Percentiles rank a stretch among this genome's conserved stretches.
These are phyloP conservation scores for Phylloporus rhodoxanthus DNA, from an alignment of 768 basidiomycete species.

Conservation along the genomic window DNA sequence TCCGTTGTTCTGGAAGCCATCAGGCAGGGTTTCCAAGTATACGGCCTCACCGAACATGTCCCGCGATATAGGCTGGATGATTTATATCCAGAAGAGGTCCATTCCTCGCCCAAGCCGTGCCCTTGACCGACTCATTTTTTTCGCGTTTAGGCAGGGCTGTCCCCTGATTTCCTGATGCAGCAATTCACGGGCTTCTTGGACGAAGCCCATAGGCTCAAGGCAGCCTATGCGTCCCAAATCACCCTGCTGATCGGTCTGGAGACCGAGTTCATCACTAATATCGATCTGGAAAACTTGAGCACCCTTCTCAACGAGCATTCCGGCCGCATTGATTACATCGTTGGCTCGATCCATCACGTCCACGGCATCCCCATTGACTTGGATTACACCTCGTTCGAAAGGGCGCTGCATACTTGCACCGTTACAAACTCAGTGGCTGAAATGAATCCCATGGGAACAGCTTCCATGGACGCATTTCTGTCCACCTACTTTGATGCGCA, in stretches of 20 bases:
- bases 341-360: conserved; percentile 93
- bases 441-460: conserved; percentile 18
- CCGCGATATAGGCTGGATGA: conserved; percentile 79
- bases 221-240: conserved; percentile 56
- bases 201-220: conserved; percentile 76
- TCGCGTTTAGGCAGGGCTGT: conserved; percentile 46
- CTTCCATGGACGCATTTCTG: conserved; percentile 44
- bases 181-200: conserved; percentile 72
- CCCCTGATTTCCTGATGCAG: conserved; percentile 43
- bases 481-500: conserved; percentile 84
- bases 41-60: conserved; percentile 88
- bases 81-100: conserved; percentile 94
- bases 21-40: conserved; percentile 68
- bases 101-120: conserved; percentile 7
- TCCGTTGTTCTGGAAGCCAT: conserved; percentile 81
- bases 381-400: conserved; percentile 63
- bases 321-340: conserved; percentile 72
- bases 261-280: conserved; percentile 77
- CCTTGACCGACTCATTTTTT: conserved; percentile 12
- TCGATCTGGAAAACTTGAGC: conserved; percentile 58
- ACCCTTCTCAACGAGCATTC: conserved; percentile 44
- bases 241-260: conserved; percentile 83
- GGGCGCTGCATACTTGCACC: conserved; percentile 45
- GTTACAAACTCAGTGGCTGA: conserved; percentile 27
- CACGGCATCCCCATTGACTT: conserved; percentile 88